Conservation (phyloP, 768 basidiomycete genomes). For the Lentinula sp. region DNA sequence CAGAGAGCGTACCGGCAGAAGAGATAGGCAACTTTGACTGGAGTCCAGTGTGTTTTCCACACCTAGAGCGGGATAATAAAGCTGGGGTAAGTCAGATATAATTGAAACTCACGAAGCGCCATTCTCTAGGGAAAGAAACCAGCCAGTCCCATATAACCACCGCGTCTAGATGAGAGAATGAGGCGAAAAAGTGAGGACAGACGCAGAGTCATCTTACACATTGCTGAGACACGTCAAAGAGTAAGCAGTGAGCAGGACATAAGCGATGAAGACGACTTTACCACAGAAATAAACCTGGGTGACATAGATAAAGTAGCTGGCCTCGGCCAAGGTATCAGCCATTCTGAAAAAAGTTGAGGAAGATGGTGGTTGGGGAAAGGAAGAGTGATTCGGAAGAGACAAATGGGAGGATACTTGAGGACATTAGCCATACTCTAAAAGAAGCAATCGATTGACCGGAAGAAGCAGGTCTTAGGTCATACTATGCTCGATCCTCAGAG, state of each 20-base stretch:
- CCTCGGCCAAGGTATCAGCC: slow-evolving; percentile 44
- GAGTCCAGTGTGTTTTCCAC: slow-evolving; percentile 81
- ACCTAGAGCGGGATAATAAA: slow-evolving; percentile 37
- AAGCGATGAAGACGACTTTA: slow-evolving; percentile 21
- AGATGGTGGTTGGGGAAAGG: slow-evolving; percentile 15
- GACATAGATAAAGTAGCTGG: slow-evolving; percentile 75
- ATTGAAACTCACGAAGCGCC: slow-evolving; percentile 52
- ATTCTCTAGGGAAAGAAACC: slow-evolving; percentile 71
- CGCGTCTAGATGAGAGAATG: slow-evolving; percentile 43
- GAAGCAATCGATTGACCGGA: background rate
- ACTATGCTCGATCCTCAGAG: background rate
- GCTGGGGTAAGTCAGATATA: slow-evolving; percentile 4
- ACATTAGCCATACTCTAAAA: background rate
- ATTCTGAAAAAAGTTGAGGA: slow-evolving; percentile 16
- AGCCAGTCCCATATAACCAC: slow-evolving; percentile 85
- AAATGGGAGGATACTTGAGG: background rate
- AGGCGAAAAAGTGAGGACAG: slow-evolving; percentile 14
- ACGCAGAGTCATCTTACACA: slow-evolving; percentile 46
- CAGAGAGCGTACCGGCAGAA: slow-evolving; percentile 60
- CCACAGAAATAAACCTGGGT: slow-evolving; percentile 84
- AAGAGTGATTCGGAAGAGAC: background rate
- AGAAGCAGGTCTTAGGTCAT: background rate
- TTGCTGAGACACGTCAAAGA: slow-evolving; percentile 39
- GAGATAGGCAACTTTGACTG: slow-evolving; percentile 77
- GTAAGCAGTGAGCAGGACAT: slow-evolving; percentile 21